Conservation (phyloP, 129 eudicot genomes). For the Artemisia annua region DNA sequence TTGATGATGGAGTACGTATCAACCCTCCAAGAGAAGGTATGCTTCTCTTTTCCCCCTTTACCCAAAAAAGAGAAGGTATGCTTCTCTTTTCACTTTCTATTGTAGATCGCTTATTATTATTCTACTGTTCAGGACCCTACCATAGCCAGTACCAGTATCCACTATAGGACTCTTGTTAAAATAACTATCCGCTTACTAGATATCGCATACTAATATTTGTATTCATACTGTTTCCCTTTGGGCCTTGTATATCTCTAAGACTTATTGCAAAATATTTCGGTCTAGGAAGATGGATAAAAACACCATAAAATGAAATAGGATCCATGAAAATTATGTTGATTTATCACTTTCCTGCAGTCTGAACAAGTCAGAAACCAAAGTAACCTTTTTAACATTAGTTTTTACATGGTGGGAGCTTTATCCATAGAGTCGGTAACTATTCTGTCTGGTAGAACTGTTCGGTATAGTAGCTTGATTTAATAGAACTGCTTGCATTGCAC, state of each 20-base stretch:
- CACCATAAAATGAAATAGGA: no score
- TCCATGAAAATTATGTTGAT: background rate
- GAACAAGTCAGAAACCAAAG: background rate
- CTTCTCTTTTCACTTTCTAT: background rate
- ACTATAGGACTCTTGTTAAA: no score
- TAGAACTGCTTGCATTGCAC: background rate
- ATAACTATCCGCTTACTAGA: no score
- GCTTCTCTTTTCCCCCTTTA: constrained; percentile 3
- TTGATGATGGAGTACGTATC: constrained; percentile 14
- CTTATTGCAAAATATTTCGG: no score
- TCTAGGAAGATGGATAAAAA: no score
- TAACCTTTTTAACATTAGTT: background rate
- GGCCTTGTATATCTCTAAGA: no score
- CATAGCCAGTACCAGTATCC: no score
- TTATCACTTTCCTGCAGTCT: background rate
- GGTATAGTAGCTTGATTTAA: no score
- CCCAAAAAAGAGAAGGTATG: constrained; percentile 20
- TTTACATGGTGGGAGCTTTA: background rate
- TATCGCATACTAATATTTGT: no score
- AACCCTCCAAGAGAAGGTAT: constrained; percentile 11
- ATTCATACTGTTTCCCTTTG: no score
- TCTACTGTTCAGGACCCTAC: background rate
- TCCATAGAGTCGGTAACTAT: no score
- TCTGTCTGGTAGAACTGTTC: no score
- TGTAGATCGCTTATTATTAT: background rate